A percentile compares a stretch with the other conserved stretches of the same genome.
phyloP scores from a whole-genome alignment of 164 flowering plant species.

The Macadamia integrifolia region DNA sequence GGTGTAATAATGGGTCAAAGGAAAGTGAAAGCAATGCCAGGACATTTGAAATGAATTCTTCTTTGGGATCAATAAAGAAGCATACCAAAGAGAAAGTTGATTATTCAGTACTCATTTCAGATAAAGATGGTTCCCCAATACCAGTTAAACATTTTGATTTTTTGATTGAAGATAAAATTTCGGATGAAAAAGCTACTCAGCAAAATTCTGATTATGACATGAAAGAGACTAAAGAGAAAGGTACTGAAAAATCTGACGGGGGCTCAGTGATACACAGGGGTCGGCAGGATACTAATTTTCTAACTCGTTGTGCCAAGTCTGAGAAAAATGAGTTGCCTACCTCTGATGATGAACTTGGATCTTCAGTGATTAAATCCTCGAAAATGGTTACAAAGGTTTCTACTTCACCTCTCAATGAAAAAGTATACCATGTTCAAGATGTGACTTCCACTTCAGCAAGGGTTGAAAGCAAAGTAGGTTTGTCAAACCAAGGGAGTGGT shows the following conservation, averaged over 20 bases:
- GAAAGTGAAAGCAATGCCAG: conserved; percentile 20
- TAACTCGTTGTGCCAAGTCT: conserved; percentile 11
- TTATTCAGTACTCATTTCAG: conserved; percentile 5
- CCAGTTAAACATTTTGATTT: conserved; percentile 92
- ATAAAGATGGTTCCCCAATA: conserved; percentile 54
- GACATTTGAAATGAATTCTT: conserved; percentile 17
- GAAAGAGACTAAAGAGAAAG: conserved; percentile 8
- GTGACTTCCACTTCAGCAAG: conserved; percentile 10
- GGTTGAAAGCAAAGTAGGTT: conserved; percentile 12
- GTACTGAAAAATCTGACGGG: conserved; percentile 13
- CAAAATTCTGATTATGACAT: conserved; percentile 10
- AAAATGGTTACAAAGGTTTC: conserved; percentile 5
- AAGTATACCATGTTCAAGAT: conserved; percentile 13
- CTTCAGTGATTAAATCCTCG: conserved; percentile 7
- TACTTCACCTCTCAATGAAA: conserved; percentile 10
- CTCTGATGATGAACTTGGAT: conserved; percentile 11
- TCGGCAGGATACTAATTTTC: conserved; percentile 4
- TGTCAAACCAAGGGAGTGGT: conserved; percentile 19
- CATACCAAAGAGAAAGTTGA: conserved; percentile 15
- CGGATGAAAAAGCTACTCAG: conserved; percentile 18
- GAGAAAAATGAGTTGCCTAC: conserved; percentile 7
- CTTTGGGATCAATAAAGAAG: conserved; percentile 18
- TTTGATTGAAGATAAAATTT: conserved; percentile 46
- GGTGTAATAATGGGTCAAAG: conserved; percentile 9
- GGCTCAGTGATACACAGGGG: conserved; percentile 18